These are phyloP conservation scores for Rhododendron henanense DNA, from an alignment of 148 eudicot genomes.

Conservation along the genomic window DNA sequence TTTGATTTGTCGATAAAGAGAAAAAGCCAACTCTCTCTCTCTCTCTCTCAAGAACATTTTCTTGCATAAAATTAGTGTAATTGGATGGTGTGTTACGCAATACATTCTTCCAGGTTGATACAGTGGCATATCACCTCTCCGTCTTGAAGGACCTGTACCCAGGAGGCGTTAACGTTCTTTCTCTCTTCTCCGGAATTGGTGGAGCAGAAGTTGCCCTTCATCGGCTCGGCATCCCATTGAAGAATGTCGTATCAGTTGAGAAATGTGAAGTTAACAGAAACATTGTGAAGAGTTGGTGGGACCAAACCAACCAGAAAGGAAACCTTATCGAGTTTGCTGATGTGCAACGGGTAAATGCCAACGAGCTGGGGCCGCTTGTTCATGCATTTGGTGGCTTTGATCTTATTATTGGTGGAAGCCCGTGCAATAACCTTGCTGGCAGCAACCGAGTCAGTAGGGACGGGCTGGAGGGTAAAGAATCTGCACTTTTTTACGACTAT, in stretches of 20 bases:
- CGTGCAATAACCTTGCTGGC: conserved; percentile 86
- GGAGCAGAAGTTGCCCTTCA: conserved; percentile 94
- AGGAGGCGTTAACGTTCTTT: conserved; percentile 57
- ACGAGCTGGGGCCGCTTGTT: conserved; percentile 40
- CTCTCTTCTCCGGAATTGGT: conserved; percentile 89
- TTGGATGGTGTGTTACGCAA: not conserved
- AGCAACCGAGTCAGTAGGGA: conserved; percentile 75
- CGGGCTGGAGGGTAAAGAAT: conserved; percentile 79
- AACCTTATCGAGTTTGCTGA: conserved; percentile 50
- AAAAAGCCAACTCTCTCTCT: not conserved
- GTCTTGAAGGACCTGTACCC: conserved; percentile 65
- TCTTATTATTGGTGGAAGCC: conserved; percentile 81
- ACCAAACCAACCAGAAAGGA: conserved; percentile 81
- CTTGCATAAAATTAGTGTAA: not conserved
- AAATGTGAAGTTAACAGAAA: conserved; percentile 67
- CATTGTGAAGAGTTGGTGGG: conserved; percentile 79
- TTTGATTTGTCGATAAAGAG: not conserved
- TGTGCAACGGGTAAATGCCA: conserved; percentile 43
- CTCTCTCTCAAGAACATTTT: not conserved
- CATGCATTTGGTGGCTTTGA: conserved; percentile 61
- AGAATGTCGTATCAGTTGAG: conserved; percentile 70
- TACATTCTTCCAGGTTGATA: conserved; percentile 59
- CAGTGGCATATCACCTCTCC: conserved; percentile 88
- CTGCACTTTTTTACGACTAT: conserved; percentile 69
- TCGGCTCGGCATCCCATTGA: conserved; percentile 63